These are phyloP conservation scores for Poterioochromonas sp. DNA, from an alignment of 352 stramenopile species.

Conservation along the genomic window DNA sequence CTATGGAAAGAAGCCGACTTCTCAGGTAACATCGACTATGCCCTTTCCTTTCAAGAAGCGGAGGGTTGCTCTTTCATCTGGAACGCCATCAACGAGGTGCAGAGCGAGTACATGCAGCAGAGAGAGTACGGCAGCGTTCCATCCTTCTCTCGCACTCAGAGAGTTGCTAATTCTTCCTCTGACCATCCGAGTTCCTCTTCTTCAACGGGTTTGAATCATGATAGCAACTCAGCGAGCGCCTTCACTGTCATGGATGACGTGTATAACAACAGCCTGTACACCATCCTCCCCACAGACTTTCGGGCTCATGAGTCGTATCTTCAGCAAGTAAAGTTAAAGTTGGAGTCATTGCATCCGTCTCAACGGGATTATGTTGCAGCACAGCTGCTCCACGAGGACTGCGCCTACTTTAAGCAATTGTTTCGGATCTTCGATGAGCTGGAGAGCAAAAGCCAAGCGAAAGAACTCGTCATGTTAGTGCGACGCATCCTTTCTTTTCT, in stretches of 20 bases:
- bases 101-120: not conserved
- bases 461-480: no score
- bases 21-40: slow-evolving; percentile 15
- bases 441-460: not conserved
- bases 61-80: not conserved
- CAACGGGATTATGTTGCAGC: not conserved
- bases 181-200: no score
- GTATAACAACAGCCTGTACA: not conserved
- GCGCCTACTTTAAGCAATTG: not conserved
- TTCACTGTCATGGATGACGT: not conserved
- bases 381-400: not conserved
- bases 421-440: not conserved
- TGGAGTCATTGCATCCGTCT: not conserved
- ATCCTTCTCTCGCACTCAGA: not conserved
- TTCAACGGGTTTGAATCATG: no score
- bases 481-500: no score
- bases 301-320: not conserved
- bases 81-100: not conserved
- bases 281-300: not conserved
- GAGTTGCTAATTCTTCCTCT: no score
- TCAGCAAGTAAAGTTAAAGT: not conserved
- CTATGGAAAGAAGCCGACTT: not conserved
- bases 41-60: slow-evolving; percentile 12
- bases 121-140: not conserved
- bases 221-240: not conserved